These are phyloP conservation scores for Pseudocercospora vitis DNA, from an alignment of 2,329 filamentous ascomycete genomes.

Conservation along the genomic window DNA sequence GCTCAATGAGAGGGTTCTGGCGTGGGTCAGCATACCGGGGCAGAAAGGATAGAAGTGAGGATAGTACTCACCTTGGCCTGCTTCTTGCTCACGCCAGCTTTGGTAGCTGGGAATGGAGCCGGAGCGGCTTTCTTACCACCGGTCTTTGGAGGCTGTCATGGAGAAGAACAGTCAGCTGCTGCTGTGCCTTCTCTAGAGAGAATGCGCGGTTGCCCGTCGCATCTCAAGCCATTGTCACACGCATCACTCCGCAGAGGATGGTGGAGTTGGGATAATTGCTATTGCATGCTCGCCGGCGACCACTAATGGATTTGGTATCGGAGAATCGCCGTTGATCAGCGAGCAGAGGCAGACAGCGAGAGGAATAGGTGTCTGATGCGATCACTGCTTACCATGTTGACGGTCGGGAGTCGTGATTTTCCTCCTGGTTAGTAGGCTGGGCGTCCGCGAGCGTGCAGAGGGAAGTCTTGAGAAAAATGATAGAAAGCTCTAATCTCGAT, in stretches of 20 bases:
- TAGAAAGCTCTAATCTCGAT: neutral
- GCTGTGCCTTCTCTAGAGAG: slow-evolving; percentile 87
- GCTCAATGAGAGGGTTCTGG: slow-evolving; percentile 99
- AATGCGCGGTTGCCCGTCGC: slow-evolving; percentile 49
- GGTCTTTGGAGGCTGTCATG: slow-evolving; percentile 98
- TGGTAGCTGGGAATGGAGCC: slow-evolving; percentile 92
- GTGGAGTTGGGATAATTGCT: slow-evolving; percentile 27
- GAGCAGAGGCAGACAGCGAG: slow-evolving; percentile 29
- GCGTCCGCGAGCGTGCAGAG: slow-evolving; percentile 20
- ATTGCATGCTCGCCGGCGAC: slow-evolving; percentile 27
- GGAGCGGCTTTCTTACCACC: slow-evolving; percentile 93
- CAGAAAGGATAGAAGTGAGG: neutral
- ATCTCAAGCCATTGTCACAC: slow-evolving; percentile 54
- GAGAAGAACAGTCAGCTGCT: slow-evolving; percentile 98
- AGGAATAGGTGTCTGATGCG: slow-evolving; percentile 9
- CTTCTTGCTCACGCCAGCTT: slow-evolving; percentile 87
- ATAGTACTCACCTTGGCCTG: slow-evolving; percentile 77
- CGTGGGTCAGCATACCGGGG: slow-evolving; percentile 16
- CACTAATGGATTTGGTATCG: slow-evolving; percentile 17
- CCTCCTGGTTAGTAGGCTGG: slow-evolving; percentile 7
- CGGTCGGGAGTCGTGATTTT: slow-evolving; percentile 16
- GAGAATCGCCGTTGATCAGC: slow-evolving; percentile 23
- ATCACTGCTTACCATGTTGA: slow-evolving; percentile 33
- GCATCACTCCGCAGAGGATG: slow-evolving; percentile 30
- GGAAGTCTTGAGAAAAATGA: slow-evolving; percentile 11